Evolutionary conservation across 192 early-diverging fungal genomes (phyloP), one percentile per base, ranked within the genome.

Genomic region (Chytriomyces sp.): DNA sequence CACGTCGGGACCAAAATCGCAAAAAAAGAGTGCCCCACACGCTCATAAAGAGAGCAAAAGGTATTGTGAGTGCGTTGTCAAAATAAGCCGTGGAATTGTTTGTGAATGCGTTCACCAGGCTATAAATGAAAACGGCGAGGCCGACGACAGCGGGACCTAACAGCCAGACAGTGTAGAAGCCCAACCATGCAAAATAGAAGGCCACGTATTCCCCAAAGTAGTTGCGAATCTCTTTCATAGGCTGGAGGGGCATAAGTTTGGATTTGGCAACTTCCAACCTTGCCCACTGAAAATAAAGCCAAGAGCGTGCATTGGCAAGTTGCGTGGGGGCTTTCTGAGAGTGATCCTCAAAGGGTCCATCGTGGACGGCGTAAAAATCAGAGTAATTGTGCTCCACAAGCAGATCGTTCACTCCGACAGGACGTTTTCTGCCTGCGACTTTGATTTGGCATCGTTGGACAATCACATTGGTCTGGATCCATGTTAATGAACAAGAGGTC

Each of bases 161-260:
- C 3, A 85, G 73, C 89, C 89, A 90, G n/a, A 81, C 67, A 3
- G 86, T 85, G 66, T 89, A 91, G 70, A 84, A 83, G 67, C 85
- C 85, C 38, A 90, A 72, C 85, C 87, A 91, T 28, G 87, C 84
- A 77, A 91, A 90, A 53, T 90, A 91, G 2, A 88, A 77, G 10
- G 85, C 89, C 54, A 88, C 77, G 60, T 84, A 79, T 75, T 91
- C 90, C n/a, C 90, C 90, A 67, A 86, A 91, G 69, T 91, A 91
- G 34, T 79, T 62, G 5, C 81, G 32, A 10, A 78, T 44, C 33
- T 80, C 22, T 10, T 37, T 22, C 31, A 80, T 31, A n/a, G 70
- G 71, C 52, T 74, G 73, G 22, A 65, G 2, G 1, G 59, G 63
- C 5, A 74, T 10, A 12, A 74, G 5, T 19, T 74, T 64, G 12